Evolutionary conservation across 345 rosid genomes (phyloP), one percentile per base, ranked within the genome.

Genomic region (Ceriops tagal): DNA sequence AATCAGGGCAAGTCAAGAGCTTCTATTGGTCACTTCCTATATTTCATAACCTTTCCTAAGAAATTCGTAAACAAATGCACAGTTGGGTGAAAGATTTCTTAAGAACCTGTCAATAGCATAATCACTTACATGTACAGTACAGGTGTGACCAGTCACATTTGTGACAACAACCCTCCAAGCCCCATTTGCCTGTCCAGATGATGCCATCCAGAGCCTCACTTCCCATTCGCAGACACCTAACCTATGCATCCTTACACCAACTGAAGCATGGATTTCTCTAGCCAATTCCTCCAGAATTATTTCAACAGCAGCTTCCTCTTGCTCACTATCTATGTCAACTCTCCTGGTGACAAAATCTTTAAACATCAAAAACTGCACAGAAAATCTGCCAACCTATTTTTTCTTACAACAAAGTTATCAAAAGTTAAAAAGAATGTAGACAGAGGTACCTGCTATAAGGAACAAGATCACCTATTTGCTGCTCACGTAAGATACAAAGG

Each of bases 211-310:
- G 70, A 96, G 85, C 86, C 92, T 89, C 81, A 92, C 92, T 85
- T 96, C 99, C 99, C 99, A 92, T 83, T 92, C 96, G 47, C 90
- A 88, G 65, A 92, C 98, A 77, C 98, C 90, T 77, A 92, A 73
- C 64, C 83, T 84, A 62, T 96, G 92, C 99, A 96, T 92, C 83
- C 89, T 87, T 47, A 87, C 98, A 72, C 99, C 99, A 71, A 79
- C 78, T 56, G 83, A 77, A 65, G 86, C 78, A 78, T 96, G 98
- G 67, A 96, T 87, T 75, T 89, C 92, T 72, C 53, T 84, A 47
- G 91, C 90, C 74, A 87, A 76, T 74, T 85, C 97, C 79, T 90
- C 91, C 81, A 96, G 79, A 77, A 90, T 85, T 69, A 71, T 73
- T 80, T 87, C 88, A 28, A 90, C 90, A 8, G 79, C 84, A 75